phyloP scores from a whole-genome alignment of 768 basidiomycete species.

The Xanthoconium purpureum region DNA sequence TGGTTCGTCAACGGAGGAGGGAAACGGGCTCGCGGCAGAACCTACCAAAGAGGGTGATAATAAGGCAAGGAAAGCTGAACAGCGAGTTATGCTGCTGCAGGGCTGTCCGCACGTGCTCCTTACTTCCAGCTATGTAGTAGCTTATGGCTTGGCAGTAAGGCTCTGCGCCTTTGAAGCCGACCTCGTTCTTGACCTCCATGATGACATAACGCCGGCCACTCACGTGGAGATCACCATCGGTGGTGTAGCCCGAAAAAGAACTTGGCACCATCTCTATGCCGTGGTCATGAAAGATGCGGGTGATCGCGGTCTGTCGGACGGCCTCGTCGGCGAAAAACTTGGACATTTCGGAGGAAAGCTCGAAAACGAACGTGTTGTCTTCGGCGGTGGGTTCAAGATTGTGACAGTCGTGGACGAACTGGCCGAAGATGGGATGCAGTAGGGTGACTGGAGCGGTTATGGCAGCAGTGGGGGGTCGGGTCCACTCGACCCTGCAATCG shows the following conservation, averaged over 20 bases:
- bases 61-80: no score
- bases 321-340: neutral
- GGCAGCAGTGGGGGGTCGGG: neutral
- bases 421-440: neutral
- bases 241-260: neutral
- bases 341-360: neutral
- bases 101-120: neutral
- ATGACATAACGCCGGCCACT: neutral
- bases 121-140: neutral
- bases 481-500: neutral
- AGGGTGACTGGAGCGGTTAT: neutral
- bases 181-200: neutral
- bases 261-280: neutral
- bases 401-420: neutral
- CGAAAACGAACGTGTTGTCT: neutral
- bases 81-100: no score
- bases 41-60: no score
- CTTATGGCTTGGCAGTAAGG: neutral
- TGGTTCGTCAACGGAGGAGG: no score
- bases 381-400: neutral
- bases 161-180: neutral
- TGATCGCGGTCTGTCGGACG: neutral
- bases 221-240: neutral
- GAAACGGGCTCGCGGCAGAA: no score
- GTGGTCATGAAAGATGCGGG: neutral